Percentiles rank a stretch among this genome's conserved stretches.
Conservation (phyloP, 345 rosid genomes). For the Citrus sinensis region DVS_A1.0 CM039163.1:3526501-3527000, state of each 20-base stretch:
- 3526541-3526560: conserved; percentile 19
- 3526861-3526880: conserved; percentile 20
- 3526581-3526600: neutral
- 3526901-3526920: conserved; percentile 27
- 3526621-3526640: conserved; percentile 8
- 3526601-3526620: neutral
- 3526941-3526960: conserved; percentile 34
- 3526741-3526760: conserved; percentile 21
- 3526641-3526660: neutral
- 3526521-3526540: conserved; percentile 63
- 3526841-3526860: conserved; percentile 20
- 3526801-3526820: conserved; percentile 38
- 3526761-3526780: conserved; percentile 26
- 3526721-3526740: conserved; percentile 12
- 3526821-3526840: conserved; percentile 13
- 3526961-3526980: conserved; percentile 34
- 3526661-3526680: neutral
- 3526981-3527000: conserved; percentile 36
- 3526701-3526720: conserved; percentile 37
- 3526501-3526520: conserved; percentile 74
- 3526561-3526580: conserved; percentile 31
- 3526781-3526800: conserved; percentile 25
- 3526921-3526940: conserved; percentile 42
- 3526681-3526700: conserved; percentile 31
- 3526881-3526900: conserved; percentile 26